Conservation (phyloP, 345 rosid species). For the Erodium maritimum region DNA sequence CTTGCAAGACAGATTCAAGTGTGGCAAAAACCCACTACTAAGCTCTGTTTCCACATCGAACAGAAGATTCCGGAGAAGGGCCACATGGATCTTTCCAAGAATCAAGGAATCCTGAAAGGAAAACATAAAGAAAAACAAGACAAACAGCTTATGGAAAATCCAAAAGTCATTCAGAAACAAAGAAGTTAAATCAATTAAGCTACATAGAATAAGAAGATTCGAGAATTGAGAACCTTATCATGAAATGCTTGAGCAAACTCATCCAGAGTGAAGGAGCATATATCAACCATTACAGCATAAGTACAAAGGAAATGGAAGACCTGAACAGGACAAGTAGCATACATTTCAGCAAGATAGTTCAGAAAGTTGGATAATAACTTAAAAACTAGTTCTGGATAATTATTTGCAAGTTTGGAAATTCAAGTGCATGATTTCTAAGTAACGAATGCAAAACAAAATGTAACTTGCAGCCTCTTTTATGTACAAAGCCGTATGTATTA, state of each 20-base stretch:
- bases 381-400: too few species aligned
- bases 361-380: neutral
- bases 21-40: constrained; percentile 33
- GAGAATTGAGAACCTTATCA: constrained; percentile 64
- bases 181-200: constrained; percentile 4
- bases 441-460: too few species aligned
- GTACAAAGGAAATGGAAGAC: constrained; percentile 87
- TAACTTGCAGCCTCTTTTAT: too few species aligned
- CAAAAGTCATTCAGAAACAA: neutral
- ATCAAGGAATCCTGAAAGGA: constrained; percentile 66
- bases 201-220: constrained; percentile 4
- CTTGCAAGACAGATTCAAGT: constrained; percentile 67
- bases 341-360: constrained; percentile 13
- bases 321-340: constrained; percentile 33
- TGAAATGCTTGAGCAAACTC: constrained; percentile 86
- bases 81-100: constrained; percentile 79
- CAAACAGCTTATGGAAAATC: constrained; percentile 1
- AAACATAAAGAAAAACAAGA: constrained; percentile 11
- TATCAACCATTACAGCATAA: constrained; percentile 44
- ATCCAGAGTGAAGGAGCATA: constrained; percentile 74
- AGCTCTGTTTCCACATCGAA: constrained; percentile 58
- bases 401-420: too few species aligned
- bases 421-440: too few species aligned
- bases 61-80: constrained; percentile 78
- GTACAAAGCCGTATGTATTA: neutral